phyloP scores from a whole-genome alignment of 2,329 filamentous ascomycete species.

The Chaetomiaceae sp. region DNA sequence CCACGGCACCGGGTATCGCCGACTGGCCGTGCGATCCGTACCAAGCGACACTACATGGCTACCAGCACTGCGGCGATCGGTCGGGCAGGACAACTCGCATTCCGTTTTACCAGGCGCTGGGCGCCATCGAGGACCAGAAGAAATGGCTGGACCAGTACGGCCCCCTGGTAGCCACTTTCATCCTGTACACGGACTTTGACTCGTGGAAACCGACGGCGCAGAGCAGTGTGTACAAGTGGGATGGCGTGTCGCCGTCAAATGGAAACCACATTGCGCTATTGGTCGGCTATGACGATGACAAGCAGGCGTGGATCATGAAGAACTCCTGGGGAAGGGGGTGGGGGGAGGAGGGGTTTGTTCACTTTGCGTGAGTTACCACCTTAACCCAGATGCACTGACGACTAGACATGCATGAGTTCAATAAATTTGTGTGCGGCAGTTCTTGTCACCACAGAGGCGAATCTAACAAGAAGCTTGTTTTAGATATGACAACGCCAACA shows the following conservation, averaged over 20 bases:
- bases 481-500: slow-evolving; percentile 18
- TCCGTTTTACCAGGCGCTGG: slow-evolving; percentile 12
- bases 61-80: slow-evolving; percentile 14
- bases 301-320: slow-evolving; percentile 21
- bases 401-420: too few relatives aligned
- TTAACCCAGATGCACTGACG: too few relatives aligned
- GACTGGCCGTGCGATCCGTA: slow-evolving; percentile 22
- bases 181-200: slow-evolving; percentile 16
- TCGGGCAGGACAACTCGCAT: slow-evolving; percentile 17
- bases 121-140: slow-evolving; percentile 20
- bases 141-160: slow-evolving; percentile 20
- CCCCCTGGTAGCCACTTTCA: slow-evolving; percentile 18
- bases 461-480: too few relatives aligned
- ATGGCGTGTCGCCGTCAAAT: slow-evolving; percentile 5
- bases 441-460: too few relatives aligned
- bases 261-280: slow-evolving; percentile 20
- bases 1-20: slow-evolving; percentile 9
- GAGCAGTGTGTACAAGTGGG: slow-evolving; percentile 10
- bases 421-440: too few relatives aligned
- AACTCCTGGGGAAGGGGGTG: slow-evolving; percentile 20
- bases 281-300: slow-evolving; percentile 19
- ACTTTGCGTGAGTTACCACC: slow-evolving; percentile 16
- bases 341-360: slow-evolving; percentile 19
- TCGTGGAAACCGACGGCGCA: slow-evolving; percentile 10
- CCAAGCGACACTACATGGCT: slow-evolving; percentile 8